These are phyloP conservation scores for Aspergillus sclerotiicarbonarius DNA, from an alignment of 495 filamentous ascomycete species.

Conservation along the genomic window DNA sequence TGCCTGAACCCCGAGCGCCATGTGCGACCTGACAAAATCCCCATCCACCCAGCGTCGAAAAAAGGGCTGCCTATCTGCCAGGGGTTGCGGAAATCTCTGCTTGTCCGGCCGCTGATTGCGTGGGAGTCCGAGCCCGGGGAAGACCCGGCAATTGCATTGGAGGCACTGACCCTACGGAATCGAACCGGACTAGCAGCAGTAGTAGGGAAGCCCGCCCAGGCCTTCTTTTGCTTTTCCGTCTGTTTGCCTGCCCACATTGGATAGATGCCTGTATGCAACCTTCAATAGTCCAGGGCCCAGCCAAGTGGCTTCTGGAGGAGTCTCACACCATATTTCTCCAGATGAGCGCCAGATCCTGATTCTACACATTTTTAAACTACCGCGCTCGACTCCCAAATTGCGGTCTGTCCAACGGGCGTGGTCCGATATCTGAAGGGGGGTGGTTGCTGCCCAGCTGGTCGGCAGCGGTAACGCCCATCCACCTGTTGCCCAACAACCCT, in stretches of 20 bases:
- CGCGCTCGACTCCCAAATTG: slow-evolving; percentile 26
- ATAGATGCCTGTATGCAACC: not conserved
- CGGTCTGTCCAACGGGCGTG: slow-evolving; percentile 35
- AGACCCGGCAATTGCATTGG: not conserved
- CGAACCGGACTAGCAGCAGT: not conserved
- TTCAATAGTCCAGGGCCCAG: not conserved
- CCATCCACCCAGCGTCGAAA: not conserved
- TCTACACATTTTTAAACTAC: slow-evolving; percentile 7
- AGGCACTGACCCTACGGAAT: not conserved
- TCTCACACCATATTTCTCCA: not conserved
- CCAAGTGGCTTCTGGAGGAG: not conserved
- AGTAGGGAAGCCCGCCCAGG: no score
- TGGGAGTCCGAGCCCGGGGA: no score
- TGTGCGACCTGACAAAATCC: slow-evolving; percentile 2
- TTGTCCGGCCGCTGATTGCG: not conserved
- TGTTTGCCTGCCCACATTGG: not conserved
- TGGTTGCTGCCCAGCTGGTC: slow-evolving; percentile 42
- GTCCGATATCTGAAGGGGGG: slow-evolving; percentile 17
- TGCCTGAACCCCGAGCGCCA: slow-evolving; percentile 12
- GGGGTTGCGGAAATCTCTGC: slow-evolving; percentile 3
- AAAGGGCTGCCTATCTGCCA: slow-evolving; percentile 6
- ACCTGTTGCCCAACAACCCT: slow-evolving; percentile 36
- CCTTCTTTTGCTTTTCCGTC: not conserved
- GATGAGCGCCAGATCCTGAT: not conserved
- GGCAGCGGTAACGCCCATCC: slow-evolving; percentile 39